Percentiles rank a stretch among this genome's conserved stretches.
Evolutionary conservation across 2,329 filamentous ascomycete genomes (phyloP).

Genomic region (Verticillium dahliae): DNA sequence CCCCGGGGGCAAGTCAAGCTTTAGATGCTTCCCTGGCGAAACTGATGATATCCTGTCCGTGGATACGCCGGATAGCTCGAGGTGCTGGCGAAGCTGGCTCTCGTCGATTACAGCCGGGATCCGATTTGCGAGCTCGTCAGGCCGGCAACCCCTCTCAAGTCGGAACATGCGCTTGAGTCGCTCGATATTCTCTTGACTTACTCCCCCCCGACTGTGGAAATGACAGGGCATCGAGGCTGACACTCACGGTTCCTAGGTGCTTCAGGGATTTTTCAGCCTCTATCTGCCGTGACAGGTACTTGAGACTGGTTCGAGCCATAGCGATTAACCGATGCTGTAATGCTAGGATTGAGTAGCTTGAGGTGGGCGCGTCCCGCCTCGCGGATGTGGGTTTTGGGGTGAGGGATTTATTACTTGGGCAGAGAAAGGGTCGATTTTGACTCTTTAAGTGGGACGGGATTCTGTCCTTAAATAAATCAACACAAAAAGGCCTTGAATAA

Average conservation of each 20-base stretch:
- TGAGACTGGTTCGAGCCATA: slow-evolving; percentile 1
- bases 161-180: slow-evolving; percentile 14
- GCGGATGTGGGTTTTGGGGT: too few relatives aligned
- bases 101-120: slow-evolving; percentile 20
- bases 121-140: slow-evolving; percentile 18
- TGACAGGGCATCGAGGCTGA: slow-evolving; percentile 16
- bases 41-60: too few relatives aligned
- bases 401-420: too few relatives aligned
- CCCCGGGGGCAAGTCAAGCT: slow-evolving; percentile 13
- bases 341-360: not conserved
- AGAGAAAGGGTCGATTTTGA: too few relatives aligned
- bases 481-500: too few relatives aligned
- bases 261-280: slow-evolving; percentile 14
- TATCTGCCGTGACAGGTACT: not conserved
- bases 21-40: slow-evolving; percentile 1
- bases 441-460: too few relatives aligned
- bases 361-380: too few relatives aligned
- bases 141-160: slow-evolving; percentile 12
- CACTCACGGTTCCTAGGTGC: slow-evolving; percentile 16
- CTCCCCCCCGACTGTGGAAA: slow-evolving; percentile 10
- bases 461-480: too few relatives aligned
- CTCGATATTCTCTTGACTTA: slow-evolving; percentile 14
- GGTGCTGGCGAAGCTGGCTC: slow-evolving; percentile 15
- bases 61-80: slow-evolving; percentile 7
- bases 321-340: not conserved